Evolutionary conservation across 139 green algal genomes (phyloP).

Genomic region (Chlorella vulgaris): DNA sequence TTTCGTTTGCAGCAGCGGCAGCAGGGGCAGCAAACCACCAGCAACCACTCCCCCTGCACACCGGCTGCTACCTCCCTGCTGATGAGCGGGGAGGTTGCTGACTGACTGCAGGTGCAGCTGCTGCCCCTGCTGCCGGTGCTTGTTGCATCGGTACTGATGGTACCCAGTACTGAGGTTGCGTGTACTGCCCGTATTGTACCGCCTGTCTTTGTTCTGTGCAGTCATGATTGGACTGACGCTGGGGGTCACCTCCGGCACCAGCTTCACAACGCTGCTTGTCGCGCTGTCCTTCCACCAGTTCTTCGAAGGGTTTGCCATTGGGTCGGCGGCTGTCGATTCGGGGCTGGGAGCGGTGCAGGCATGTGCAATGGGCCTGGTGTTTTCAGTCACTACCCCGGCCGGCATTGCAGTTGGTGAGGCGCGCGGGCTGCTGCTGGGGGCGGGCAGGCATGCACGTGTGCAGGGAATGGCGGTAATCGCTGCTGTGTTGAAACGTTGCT

Average conservation of each 20-base stretch:
- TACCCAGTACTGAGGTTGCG: not conserved
- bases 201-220: not conserved
- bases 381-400: conserved; percentile 60
- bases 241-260: conserved; percentile 43
- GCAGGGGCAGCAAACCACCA: too few species aligned
- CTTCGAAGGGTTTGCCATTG: conserved; percentile 62
- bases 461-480: not conserved
- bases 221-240: conserved; percentile 60
- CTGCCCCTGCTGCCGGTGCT: too few species aligned
- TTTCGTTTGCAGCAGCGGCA: too few species aligned
- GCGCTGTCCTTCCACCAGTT: conserved; percentile 66
- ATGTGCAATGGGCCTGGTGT: conserved; percentile 48
- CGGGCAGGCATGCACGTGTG: not conserved
- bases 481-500: conserved; percentile 1
- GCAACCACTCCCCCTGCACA: too few species aligned
- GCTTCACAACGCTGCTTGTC: conserved; percentile 52
- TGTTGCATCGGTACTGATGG: not conserved
- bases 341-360: conserved; percentile 32
- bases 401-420: conserved; percentile 63
- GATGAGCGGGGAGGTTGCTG: too few species aligned
- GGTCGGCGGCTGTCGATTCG: conserved; percentile 43
- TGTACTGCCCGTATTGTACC: not conserved
- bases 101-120: too few species aligned
- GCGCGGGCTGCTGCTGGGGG: not conserved
- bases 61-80: too few species aligned